Conservation (phyloP, 2,329 filamentous ascomycete species). For the Claviceps purpurea region DNA sequence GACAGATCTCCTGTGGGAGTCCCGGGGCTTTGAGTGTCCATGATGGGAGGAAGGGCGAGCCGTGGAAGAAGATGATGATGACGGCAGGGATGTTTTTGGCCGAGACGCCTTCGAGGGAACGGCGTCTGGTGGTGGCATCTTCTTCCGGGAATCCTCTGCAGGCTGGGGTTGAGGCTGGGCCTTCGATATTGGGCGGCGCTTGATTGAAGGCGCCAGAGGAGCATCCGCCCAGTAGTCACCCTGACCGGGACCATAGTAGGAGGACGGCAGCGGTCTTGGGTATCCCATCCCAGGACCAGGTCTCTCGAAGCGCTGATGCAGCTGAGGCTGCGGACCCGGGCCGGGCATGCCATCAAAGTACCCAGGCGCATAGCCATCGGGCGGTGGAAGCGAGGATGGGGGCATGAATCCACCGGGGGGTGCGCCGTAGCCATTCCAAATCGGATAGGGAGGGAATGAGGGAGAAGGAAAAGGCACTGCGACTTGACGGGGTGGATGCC, state of each 20-base stretch:
- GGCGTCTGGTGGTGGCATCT: conserved; percentile 35
- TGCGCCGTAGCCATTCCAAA: conserved; percentile 12
- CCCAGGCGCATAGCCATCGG: conserved; percentile 13
- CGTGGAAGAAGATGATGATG: conserved; percentile 18
- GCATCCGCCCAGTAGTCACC: conserved; percentile 28
- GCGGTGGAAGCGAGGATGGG: conserved; percentile 17
- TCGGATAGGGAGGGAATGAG: conserved; percentile 19
- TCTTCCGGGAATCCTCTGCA: conserved; percentile 29
- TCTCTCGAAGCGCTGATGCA: conserved; percentile 23
- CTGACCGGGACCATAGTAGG: not conserved
- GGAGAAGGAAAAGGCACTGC: conserved; percentile 13
- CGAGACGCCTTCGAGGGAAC: conserved; percentile 15
- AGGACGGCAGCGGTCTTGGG: conserved; percentile 7
- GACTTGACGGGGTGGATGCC: conserved; percentile 14
- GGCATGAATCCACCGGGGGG: conserved; percentile 13
- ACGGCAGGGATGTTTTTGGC: conserved; percentile 20
- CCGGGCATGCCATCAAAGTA: conserved; percentile 16
- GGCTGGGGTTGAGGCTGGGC: conserved; percentile 24
- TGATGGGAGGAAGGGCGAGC: conserved; percentile 13
- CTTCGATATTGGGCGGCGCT: conserved; percentile 19
- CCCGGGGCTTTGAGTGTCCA: conserved; percentile 18
- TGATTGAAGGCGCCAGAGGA: conserved; percentile 16
- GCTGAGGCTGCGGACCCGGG: conserved; percentile 10
- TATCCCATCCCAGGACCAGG: conserved; percentile 29
- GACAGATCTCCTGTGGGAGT: conserved; percentile 17